A percentile compares a stretch with the other conserved stretches of the same genome.
These are phyloP conservation scores for Lactifluus pinguis DNA, from an alignment of 768 basidiomycete species.

Conservation along the genomic window DNA sequence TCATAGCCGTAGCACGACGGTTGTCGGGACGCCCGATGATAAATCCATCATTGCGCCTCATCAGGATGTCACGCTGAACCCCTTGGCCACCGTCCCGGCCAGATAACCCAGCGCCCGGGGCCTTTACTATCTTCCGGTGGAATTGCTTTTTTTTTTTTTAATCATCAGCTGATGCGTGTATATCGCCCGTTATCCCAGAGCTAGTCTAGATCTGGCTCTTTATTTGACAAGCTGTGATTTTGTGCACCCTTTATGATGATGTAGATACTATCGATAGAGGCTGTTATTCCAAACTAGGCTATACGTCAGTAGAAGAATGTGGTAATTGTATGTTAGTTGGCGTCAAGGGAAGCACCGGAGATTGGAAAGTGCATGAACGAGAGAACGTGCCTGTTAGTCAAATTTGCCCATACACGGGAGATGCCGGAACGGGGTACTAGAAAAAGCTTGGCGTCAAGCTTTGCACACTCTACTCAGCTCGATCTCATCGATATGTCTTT, in stretches of 20 bases:
- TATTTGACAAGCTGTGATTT: neutral
- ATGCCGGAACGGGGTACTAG: too few relatives aligned
- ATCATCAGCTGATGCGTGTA: neutral
- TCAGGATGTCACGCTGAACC: neutral
- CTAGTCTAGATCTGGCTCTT: neutral
- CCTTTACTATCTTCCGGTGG: neutral
- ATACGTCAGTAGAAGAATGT: neutral
- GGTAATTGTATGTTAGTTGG: neutral
- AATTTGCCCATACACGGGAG: too few relatives aligned
- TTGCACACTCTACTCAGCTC: too few relatives aligned
- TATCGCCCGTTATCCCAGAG: neutral
- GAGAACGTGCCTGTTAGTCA: too few relatives aligned
- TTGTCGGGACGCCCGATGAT: conserved; percentile 11
- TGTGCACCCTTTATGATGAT: neutral
- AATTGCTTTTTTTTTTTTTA: neutral
- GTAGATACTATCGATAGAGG: neutral
- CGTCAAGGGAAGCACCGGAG: neutral
- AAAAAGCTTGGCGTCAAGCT: too few relatives aligned
- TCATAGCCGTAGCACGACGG: conserved; percentile 1
- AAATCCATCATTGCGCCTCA: neutral
- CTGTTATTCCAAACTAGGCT: neutral
- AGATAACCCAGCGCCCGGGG: neutral
- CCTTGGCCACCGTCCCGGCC: neutral
- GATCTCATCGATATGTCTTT: too few relatives aligned
- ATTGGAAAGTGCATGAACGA: neutral